A percentile compares a stretch with the other conserved stretches of the same genome.
Conservation (phyloP, 2,329 filamentous ascomycete species). For the Cryphonectria naterciae region DNA sequence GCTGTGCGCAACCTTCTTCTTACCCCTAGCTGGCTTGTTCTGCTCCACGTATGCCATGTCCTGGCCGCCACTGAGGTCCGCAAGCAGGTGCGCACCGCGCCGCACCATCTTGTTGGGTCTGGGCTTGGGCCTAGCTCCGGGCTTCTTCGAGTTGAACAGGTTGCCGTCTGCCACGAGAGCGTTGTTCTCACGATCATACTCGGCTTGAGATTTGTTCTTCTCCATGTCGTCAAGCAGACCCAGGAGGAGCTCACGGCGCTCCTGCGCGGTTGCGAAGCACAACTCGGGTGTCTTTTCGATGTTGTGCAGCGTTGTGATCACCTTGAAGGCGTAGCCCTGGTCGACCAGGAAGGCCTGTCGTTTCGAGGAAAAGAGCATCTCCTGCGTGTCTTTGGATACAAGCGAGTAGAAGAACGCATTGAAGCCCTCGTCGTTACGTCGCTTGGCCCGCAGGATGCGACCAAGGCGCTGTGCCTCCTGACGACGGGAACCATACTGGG, state of each 20-base stretch:
- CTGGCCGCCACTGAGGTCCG: slow-evolving; percentile 86
- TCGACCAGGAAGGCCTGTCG: slow-evolving; percentile 96
- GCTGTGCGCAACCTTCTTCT: slow-evolving; percentile 60
- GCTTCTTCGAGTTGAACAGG: slow-evolving; percentile 43
- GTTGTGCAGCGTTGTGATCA: slow-evolving; percentile 92
- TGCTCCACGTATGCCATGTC: slow-evolving; percentile 97
- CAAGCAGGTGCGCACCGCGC: slow-evolving; percentile 82
- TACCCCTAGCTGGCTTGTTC: slow-evolving; percentile 72
- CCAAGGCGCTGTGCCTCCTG: slow-evolving; percentile 95
- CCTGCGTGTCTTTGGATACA: slow-evolving; percentile 94
- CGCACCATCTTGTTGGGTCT: slow-evolving; percentile 62
- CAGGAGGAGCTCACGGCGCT: slow-evolving; percentile 83
- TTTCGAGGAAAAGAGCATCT: slow-evolving; percentile 98
- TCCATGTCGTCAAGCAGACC: slow-evolving; percentile 90
- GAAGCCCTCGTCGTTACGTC: slow-evolving; percentile 95
- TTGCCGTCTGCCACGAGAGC: slow-evolving; percentile 42
- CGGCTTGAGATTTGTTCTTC: slow-evolving; percentile 37
- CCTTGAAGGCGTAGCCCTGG: slow-evolving; percentile 98
- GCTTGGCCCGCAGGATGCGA: slow-evolving; percentile 90
- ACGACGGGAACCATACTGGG: slow-evolving; percentile 93
- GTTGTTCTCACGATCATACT: slow-evolving; percentile 34
- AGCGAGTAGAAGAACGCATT: slow-evolving; percentile 99
- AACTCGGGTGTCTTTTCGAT: slow-evolving; percentile 83
- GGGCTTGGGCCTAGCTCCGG: slow-evolving; percentile 28
- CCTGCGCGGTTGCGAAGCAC: slow-evolving; percentile 76